Evolutionary conservation across 768 basidiomycete genomes (phyloP).

Genomic region (Termitomyces sp.): DNA sequence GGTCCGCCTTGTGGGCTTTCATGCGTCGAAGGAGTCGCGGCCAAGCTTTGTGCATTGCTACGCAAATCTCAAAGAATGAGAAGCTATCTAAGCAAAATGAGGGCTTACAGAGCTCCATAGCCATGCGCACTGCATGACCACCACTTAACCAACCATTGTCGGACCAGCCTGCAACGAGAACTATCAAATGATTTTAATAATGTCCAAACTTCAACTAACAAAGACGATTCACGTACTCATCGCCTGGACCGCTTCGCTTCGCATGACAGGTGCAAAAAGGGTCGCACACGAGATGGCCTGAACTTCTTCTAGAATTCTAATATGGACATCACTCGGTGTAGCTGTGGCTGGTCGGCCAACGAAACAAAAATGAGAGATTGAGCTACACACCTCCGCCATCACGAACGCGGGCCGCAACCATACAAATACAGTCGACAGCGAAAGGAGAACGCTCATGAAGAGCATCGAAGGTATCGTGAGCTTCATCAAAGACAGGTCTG

Average conservation of each 20-base stretch:
- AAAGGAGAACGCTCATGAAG: slow-evolving; percentile 89
- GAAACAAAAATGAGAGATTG: not conserved
- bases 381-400: slow-evolving; percentile 74
- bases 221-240: slow-evolving; percentile 60
- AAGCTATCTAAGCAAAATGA: not conserved
- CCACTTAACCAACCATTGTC: slow-evolving; percentile 95
- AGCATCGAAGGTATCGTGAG: slow-evolving; percentile 79
- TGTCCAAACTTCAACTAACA: not conserved
- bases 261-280: slow-evolving; percentile 79
- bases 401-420: slow-evolving; percentile 86
- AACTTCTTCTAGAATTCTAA: slow-evolving; percentile 76
- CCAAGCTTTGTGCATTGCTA: slow-evolving; percentile 92
- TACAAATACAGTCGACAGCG: slow-evolving; percentile 88
- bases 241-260: slow-evolving; percentile 86
- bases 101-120: slow-evolving; percentile 80
- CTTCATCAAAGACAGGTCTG: slow-evolving; percentile 78
- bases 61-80: not conserved
- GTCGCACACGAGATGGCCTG: slow-evolving; percentile 81
- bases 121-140: slow-evolving; percentile 96
- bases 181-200: slow-evolving; percentile 28
- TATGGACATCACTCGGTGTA: slow-evolving; percentile 67
- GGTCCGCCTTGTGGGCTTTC: slow-evolving; percentile 54
- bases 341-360: slow-evolving; percentile 32
- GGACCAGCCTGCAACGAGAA: slow-evolving; percentile 90
- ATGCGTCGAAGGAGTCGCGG: slow-evolving; percentile 75